Percentiles rank a stretch among this genome's conserved stretches.
phyloP scores from a whole-genome alignment of 1,284 basidiomycete genomes.

The Moesziomyces sp. region DNA sequence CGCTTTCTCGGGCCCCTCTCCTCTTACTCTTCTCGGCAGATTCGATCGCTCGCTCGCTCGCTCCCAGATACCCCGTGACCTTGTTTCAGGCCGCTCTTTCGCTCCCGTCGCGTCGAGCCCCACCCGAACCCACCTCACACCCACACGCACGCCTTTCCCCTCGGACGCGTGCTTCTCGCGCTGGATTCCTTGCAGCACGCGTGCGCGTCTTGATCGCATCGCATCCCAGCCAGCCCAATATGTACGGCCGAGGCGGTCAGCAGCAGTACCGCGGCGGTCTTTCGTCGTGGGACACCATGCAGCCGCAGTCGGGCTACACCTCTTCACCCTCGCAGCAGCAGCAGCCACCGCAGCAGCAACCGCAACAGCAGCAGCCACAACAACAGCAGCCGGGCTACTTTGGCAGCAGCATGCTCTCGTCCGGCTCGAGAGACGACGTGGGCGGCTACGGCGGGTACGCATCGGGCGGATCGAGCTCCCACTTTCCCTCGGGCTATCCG shows the following conservation, averaged over 20 bases:
- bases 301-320: constrained; percentile 30
- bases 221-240: background rate
- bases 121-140: too few species aligned
- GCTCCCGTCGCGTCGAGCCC: too few species aligned
- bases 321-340: constrained; percentile 16
- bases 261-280: constrained; percentile 42
- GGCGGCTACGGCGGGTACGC: constrained; percentile 35
- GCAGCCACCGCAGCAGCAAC: background rate
- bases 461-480: constrained; percentile 32
- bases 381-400: constrained; percentile 31
- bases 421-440: constrained; percentile 36
- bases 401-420: constrained; percentile 33
- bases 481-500: constrained; percentile 34
- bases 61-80: too few species aligned
- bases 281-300: constrained; percentile 42
- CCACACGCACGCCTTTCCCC: too few species aligned
- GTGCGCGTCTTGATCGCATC: too few species aligned
- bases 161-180: too few species aligned
- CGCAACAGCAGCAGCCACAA: constrained; percentile 40
- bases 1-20: too few species aligned
- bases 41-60: too few species aligned
- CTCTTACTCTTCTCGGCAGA: too few species aligned
- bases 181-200: background rate
- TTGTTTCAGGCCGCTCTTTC: too few species aligned
- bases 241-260: constrained; percentile 46